These are phyloP conservation scores for Hibiscus tridactylites DNA, from an alignment of 345 rosid species.

Conservation along the genomic window DNA sequence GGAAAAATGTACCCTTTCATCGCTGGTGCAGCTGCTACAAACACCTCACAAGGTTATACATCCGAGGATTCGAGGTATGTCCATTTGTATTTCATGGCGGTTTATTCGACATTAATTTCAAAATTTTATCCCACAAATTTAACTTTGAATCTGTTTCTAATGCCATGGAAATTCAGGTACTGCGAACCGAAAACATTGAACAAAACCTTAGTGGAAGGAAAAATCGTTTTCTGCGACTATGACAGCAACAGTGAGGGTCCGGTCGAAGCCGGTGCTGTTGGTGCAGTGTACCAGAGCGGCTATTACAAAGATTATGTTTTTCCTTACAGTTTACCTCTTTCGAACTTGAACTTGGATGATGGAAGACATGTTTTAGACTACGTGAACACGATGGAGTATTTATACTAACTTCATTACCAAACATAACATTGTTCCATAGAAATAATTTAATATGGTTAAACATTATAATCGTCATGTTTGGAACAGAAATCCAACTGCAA, in stretches of 20 bases:
- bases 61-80: neutral
- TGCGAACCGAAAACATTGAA: neutral
- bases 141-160: neutral
- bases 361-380: conserved; percentile 3
- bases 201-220: neutral
- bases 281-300: neutral
- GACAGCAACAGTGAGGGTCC: neutral
- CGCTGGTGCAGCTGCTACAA: neutral
- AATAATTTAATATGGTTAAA: neutral
- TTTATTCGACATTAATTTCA: neutral
- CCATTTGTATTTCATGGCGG: neutral
- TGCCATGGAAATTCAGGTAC: neutral
- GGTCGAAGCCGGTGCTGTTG: neutral
- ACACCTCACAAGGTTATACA: neutral
- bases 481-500: conserved; percentile 21
- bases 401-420: neutral
- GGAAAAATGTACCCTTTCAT: conserved; percentile 17
- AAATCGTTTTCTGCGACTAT: neutral
- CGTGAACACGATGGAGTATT: neutral
- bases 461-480: neutral
- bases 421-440: neutral
- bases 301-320: neutral
- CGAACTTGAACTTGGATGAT: neutral
- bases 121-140: neutral
- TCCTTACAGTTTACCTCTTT: neutral